These are phyloP conservation scores for Colletotrichum sp. DNA, from an alignment of 2,329 filamentous ascomycete genomes.

Conservation along the genomic window DNA sequence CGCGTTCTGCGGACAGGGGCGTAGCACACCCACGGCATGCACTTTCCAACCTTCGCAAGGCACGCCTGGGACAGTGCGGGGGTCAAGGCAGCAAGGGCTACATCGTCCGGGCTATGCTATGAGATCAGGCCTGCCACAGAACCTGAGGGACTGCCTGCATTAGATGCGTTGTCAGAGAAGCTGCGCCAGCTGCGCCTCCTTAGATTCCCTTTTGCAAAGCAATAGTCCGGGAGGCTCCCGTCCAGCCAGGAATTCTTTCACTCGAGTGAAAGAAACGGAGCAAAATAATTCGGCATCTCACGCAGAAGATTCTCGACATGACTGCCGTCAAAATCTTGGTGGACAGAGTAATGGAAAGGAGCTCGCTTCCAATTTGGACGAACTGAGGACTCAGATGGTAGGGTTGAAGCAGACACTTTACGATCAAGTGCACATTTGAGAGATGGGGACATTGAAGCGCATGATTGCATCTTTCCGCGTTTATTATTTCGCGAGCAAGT, in stretches of 20 bases:
- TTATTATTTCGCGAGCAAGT: neutral
- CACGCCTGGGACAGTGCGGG: too few relatives aligned
- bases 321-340: neutral
- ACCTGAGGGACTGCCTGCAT: too few relatives aligned
- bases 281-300: neutral
- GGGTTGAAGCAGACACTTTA: too few relatives aligned
- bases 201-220: neutral
- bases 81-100: too few relatives aligned
- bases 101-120: too few relatives aligned
- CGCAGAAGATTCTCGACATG: neutral
- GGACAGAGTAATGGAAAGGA: neutral
- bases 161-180: too few relatives aligned
- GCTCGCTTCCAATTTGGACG: neutral
- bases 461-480: neutral
- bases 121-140: neutral
- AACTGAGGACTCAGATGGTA: too few relatives aligned
- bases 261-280: neutral
- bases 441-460: too few relatives aligned
- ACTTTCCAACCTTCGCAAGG: too few relatives aligned
- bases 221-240: neutral
- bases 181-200: neutral
- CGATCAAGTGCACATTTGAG: too few relatives aligned
- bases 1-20: too few relatives aligned
- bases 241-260: neutral
- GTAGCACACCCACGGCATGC: too few relatives aligned